These are phyloP conservation scores for Aspergillus brunneoviolaceus DNA, from an alignment of 2,329 filamentous ascomycete genomes.

Conservation along the genomic window DNA sequence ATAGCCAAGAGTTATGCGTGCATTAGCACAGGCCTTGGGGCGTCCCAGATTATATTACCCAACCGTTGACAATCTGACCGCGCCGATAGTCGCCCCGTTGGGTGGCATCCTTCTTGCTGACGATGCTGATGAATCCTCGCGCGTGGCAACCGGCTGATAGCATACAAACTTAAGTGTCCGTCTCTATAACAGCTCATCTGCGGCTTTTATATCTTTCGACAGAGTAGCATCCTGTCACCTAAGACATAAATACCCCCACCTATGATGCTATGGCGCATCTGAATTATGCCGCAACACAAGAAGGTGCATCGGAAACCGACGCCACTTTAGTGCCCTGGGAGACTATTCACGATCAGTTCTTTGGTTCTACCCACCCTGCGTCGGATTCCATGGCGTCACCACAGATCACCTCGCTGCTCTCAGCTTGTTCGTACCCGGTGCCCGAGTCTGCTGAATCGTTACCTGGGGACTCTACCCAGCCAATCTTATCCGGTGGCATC, in stretches of 20 bases:
- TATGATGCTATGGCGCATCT: neutral
- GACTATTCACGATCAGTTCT: constrained; percentile 1
- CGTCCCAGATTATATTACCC: neutral
- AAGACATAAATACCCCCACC: neutral
- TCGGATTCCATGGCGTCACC: constrained; percentile 5
- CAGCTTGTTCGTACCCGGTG: constrained; percentile 22
- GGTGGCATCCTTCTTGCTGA: neutral
- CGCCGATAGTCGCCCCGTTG: neutral
- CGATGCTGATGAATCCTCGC: neutral
- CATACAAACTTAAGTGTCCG: neutral
- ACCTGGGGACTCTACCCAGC: neutral
- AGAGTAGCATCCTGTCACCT: neutral
- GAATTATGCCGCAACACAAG: neutral
- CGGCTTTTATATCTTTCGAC: neutral
- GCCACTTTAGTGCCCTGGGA: constrained; percentile 13
- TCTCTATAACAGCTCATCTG: neutral
- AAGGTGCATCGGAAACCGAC: constrained; percentile 5
- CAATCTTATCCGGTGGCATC: neutral
- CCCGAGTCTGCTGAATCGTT: constrained; percentile 9
- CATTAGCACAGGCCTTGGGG: neutral
- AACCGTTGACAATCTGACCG: neutral
- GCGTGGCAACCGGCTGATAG: neutral
- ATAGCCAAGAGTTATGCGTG: neutral
- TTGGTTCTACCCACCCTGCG: neutral
- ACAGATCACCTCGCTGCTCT: constrained; percentile 19